Evolutionary conservation across 208 protist genomes (phyloP).

Genomic region (Strigomonas galati): DNA sequence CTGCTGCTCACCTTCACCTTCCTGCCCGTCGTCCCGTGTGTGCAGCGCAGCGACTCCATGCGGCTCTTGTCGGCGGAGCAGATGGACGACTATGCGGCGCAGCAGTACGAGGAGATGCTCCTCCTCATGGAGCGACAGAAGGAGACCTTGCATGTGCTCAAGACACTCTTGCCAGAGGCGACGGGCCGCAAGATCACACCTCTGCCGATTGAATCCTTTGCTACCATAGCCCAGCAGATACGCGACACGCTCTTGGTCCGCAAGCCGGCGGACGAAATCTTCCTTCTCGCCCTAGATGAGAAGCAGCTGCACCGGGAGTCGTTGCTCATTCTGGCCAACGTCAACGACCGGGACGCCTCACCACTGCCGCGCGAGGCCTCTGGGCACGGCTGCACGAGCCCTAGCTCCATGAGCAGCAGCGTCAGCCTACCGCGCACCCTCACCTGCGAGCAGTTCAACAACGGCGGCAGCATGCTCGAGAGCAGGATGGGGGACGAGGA

Average conservation of each 20-base stretch:
- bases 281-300: neutral
- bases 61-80: neutral
- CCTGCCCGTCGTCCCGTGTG: constrained; percentile 15
- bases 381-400: neutral
- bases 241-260: neutral
- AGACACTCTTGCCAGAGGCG: too few relatives aligned
- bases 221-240: neutral
- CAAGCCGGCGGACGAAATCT: neutral
- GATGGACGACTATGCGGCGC: neutral
- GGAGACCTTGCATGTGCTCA: too few relatives aligned
- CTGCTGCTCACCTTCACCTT: constrained; percentile 21
- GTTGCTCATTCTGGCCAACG: neutral
- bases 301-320: neutral
- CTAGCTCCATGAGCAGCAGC: neutral
- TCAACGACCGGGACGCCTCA: neutral
- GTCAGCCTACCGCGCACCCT: neutral
- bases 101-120: constrained; percentile 1
- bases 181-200: too few relatives aligned
- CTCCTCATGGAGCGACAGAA: neutral
- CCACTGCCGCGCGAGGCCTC: neutral
- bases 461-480: neutral
- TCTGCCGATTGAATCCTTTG: too few relatives aligned
- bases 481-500: too few relatives aligned
- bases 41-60: constrained; percentile 1
- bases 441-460: constrained; percentile 7